A percentile compares a stretch with the other conserved stretches of the same genome.
These are phyloP conservation scores for Hypomyces perniciosus DNA, from an alignment of 2,329 filamentous ascomycete genomes.

Conservation along the genomic window DNA sequence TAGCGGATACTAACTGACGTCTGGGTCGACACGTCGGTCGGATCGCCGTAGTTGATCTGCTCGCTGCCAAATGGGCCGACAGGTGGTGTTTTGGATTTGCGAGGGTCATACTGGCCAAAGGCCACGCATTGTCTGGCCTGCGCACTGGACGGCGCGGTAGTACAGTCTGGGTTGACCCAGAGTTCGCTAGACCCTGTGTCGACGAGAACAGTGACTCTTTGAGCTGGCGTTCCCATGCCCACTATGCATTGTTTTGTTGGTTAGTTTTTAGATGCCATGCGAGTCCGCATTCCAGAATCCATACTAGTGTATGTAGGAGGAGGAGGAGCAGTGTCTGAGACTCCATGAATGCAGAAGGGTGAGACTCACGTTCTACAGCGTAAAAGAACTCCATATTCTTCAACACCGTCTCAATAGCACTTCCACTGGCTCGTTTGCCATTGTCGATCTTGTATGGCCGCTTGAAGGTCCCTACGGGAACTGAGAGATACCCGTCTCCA, in stretches of 20 bases:
- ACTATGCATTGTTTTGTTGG: conserved; percentile 26
- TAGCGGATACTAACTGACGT: conserved; percentile 39
- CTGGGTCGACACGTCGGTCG: conserved; percentile 28
- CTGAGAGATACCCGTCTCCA: conserved; percentile 32
- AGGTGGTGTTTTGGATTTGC: conserved; percentile 33
- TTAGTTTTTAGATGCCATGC: neutral
- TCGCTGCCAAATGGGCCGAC: conserved; percentile 31
- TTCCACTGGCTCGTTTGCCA: conserved; percentile 18
- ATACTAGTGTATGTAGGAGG: neutral
- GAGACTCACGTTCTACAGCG: conserved; percentile 29
- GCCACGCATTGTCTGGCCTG: conserved; percentile 32
- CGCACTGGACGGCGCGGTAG: conserved; percentile 28
- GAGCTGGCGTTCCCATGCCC: conserved; percentile 36
- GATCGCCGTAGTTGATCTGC: conserved; percentile 36
- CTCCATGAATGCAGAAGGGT: neutral
- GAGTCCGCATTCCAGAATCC: neutral
- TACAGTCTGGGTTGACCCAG: conserved; percentile 49
- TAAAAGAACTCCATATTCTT: conserved; percentile 35
- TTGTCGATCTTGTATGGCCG: conserved; percentile 16
- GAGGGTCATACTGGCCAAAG: conserved; percentile 41
- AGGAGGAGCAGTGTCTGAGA: neutral
- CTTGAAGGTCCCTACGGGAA: conserved; percentile 30
- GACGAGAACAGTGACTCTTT: conserved; percentile 41
- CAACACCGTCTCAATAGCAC: conserved; percentile 25
- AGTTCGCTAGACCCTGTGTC: conserved; percentile 50